These are phyloP conservation scores for Euphorbia lathyris DNA, from an alignment of 345 rosid species.

Conservation along the genomic window DNA sequence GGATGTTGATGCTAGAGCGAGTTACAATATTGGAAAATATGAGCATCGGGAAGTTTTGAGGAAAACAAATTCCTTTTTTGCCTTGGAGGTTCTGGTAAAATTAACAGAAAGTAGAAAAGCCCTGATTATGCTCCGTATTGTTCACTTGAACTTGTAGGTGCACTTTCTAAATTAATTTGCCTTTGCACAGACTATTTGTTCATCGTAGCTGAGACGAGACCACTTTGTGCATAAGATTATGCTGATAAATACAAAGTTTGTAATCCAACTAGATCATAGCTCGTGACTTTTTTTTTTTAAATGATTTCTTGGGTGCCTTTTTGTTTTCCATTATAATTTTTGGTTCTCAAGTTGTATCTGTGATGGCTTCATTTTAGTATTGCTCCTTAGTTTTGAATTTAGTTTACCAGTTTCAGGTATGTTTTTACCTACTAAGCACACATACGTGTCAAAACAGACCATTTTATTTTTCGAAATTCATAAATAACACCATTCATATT, in stretches of 20 bases:
- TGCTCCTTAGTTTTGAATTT: not conserved
- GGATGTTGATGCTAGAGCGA: constrained; percentile 35
- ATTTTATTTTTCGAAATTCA: not conserved
- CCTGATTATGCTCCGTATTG: constrained; percentile 42
- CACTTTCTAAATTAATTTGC: constrained; percentile 6
- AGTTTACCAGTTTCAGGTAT: not conserved
- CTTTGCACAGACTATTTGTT: not conserved
- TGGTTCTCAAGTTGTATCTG: not conserved
- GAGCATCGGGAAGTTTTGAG: constrained; percentile 34
- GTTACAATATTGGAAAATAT: constrained; percentile 16
- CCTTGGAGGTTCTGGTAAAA: constrained; percentile 45
- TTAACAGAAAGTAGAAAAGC: constrained; percentile 47
- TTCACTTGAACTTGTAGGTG: constrained; percentile 52
- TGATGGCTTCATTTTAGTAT: not conserved
- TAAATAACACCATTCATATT: too few relatives aligned
- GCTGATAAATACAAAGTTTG: not conserved
- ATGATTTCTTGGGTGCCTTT: not conserved
- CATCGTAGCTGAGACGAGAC: not conserved
- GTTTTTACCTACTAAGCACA: not conserved
- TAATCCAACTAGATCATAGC: not conserved
- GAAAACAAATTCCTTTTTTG: constrained; percentile 37
- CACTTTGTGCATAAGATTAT: not conserved
- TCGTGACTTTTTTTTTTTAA: not conserved
- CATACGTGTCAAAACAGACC: not conserved
- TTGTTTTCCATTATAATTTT: not conserved